phyloP scores from a whole-genome alignment of 2,329 filamentous ascomycete genomes.

The Neofusicoccum laricinum region DNA sequence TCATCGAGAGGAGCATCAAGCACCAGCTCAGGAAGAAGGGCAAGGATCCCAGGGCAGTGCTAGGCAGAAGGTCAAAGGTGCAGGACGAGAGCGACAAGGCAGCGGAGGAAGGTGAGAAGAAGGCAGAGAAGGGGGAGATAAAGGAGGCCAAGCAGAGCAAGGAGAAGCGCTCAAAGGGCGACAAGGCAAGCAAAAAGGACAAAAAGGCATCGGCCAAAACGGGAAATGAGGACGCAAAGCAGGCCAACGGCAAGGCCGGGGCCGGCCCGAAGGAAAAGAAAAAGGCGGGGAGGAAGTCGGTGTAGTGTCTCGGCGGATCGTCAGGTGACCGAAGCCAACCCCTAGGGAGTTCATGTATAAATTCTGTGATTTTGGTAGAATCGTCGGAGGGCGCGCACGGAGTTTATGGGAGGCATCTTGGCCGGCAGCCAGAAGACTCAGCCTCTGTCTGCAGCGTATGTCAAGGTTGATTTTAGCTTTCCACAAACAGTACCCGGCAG shows the following conservation, averaged over 20 bases:
- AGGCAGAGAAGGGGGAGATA: conserved; percentile 20
- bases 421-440: neutral
- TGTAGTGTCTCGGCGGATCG: conserved; percentile 11
- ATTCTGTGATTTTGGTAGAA: neutral
- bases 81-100: conserved; percentile 20
- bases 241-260: conserved; percentile 19
- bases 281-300: conserved; percentile 15
- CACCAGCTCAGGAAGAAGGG: conserved; percentile 46
- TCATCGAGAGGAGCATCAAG: conserved; percentile 46
- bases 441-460: neutral
- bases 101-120: conserved; percentile 18
- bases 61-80: conserved; percentile 15
- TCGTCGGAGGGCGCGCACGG: neutral
- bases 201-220: conserved; percentile 16
- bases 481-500: conserved; percentile 13
- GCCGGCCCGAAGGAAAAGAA: conserved; percentile 26
- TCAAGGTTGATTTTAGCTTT: conserved; percentile 15
- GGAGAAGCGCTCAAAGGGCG: conserved; percentile 21
- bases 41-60: conserved; percentile 42
- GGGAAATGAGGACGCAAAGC: conserved; percentile 24
- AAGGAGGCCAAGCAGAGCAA: conserved; percentile 19
- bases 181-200: conserved; percentile 16
- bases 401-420: neutral
- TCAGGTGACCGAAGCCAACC: neutral
- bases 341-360: neutral